Evolutionary conservation across 352 stramenopile genomes (phyloP), one percentile per base, ranked within the genome.

Genomic region (Pythium utonaiense): DNA sequence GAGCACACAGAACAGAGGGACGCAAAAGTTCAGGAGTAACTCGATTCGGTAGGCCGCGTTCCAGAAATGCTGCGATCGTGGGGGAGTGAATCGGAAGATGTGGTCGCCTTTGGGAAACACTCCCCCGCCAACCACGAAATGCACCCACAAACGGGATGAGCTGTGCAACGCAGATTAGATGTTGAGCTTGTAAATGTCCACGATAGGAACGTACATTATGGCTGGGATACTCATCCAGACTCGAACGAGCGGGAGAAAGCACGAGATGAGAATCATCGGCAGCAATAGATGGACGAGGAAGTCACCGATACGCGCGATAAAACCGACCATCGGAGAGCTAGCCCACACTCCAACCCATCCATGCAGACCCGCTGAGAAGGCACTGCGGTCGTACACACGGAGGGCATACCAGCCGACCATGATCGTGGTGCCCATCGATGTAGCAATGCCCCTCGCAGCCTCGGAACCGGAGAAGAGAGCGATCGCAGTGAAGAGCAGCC

Each of bases 351-450:
- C 84, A 10, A 91, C 67, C 82, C 83, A 90, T 22, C 82, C 81
- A 48, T 86, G 80, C 17, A 93, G 64, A 22, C 86, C 72, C 16
- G 84, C 80, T 2, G 77, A 86, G 68, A 93, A 93, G 4, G 80
- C 82, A 42, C 75, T 81, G 34, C 84, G 80, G 59, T 93, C 84
- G 58, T 91, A 90, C 14, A 89, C 62, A n/a, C 84, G 82, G 42
- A 93, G 69, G 28, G 80, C 83, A 70, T 91, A 92, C 84, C 84
- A 93, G 13, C 82, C 81, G 50, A 91, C 81, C 84, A 93, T 93
- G 64, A 93, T 84, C 31, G 84, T 91, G 68, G 87, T 84, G 31
- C 84, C 80, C 73, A 89, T 89, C 38, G 84, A 86, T 17, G 84
- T 90, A 28, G 83, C 77, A 28, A 93, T 82, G 54, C 81, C 84